Evolutionary conservation across 2,329 filamentous ascomycete genomes (phyloP).

Genomic region (Aspergillus quadrilineatus): DNA sequence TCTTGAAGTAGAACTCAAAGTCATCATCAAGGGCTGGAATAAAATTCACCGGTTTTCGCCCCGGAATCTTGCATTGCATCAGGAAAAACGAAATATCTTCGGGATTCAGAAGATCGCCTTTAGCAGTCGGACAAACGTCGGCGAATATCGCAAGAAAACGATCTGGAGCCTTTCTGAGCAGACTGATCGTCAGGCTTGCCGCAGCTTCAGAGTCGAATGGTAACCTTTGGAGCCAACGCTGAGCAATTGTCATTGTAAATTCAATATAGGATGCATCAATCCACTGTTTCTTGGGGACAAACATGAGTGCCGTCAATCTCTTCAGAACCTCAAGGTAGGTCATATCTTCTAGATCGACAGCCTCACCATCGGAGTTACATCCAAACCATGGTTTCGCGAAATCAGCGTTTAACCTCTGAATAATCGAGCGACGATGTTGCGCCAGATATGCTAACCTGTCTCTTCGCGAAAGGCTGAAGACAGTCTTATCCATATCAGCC

Average conservation of each 20-base stretch:
- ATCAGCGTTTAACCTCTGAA: conserved; percentile 87
- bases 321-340: conserved; percentile 82
- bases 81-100: conserved; percentile 96
- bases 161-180: conserved; percentile 8
- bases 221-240: conserved; percentile 79
- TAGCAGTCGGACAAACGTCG: conserved; percentile 69
- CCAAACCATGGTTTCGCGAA: conserved; percentile 97
- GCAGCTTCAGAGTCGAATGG: conserved; percentile 64
- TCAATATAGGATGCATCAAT: conserved; percentile 76
- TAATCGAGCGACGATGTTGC: conserved; percentile 81
- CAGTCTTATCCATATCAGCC: conserved; percentile 36
- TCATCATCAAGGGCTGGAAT: conserved; percentile 87
- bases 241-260: conserved; percentile 87
- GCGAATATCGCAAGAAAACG: conserved; percentile 11
- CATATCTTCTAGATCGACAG: conserved; percentile 88
- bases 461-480: conserved; percentile 20
- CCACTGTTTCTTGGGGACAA: conserved; percentile 82
- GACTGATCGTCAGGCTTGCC: conserved; percentile 53
- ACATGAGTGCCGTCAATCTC: conserved; percentile 81
- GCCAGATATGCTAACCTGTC: conserved; percentile 70
- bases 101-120: conserved; percentile 85
- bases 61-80: conserved; percentile 78
- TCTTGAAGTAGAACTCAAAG: conserved; percentile 99
- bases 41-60: conserved; percentile 92
- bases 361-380: conserved; percentile 70